Evolutionary conservation across 2,329 filamentous ascomycete species (phyloP).

Genomic region (Colletotrichum eremochloae): DNA sequence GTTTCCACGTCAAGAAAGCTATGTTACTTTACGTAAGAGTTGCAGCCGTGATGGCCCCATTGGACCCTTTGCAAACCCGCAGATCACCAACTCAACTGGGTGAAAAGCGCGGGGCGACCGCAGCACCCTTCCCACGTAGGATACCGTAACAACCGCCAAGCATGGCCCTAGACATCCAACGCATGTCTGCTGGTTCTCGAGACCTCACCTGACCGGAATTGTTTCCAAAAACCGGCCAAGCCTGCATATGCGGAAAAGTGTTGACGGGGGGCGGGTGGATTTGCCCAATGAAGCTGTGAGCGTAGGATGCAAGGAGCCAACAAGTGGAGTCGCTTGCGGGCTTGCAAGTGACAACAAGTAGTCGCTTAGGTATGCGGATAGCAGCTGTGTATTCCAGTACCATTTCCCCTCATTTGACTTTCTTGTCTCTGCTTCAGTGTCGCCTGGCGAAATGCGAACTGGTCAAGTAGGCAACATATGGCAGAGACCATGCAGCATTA

Average conservation of each 20-base stretch:
- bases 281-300: not conserved
- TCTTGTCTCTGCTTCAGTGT: not conserved
- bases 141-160: not conserved
- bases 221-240: not conserved
- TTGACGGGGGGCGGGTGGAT: not conserved
- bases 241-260: constrained; percentile 5
- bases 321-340: not conserved
- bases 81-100: not conserved
- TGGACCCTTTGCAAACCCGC: not conserved
- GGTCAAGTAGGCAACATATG: not conserved
- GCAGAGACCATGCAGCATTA: not conserved
- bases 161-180: not conserved
- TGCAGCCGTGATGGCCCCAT: not conserved
- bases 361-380: not conserved
- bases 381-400: not conserved
- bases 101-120: too few species aligned
- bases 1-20: not conserved
- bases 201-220: not conserved
- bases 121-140: not conserved
- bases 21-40: not conserved
- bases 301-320: not conserved
- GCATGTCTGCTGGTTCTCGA: not conserved
- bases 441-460: not conserved
- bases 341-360: too few species aligned
- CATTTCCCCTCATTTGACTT: not conserved